These are phyloP conservation scores for Xerocomus brunneocitrinus DNA, from an alignment of 768 basidiomycete species.

Conservation along the genomic window DNA sequence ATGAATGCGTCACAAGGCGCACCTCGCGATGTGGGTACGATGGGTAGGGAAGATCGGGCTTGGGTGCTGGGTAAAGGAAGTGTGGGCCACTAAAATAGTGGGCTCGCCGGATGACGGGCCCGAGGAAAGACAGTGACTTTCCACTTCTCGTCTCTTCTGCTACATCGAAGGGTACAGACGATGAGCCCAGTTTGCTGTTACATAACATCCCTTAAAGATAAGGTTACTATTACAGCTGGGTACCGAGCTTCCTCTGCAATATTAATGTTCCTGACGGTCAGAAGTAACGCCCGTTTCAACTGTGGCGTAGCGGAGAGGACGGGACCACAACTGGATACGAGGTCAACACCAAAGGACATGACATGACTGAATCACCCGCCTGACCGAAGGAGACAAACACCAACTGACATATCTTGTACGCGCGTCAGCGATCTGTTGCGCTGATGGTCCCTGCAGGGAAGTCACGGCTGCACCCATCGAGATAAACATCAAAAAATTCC, in stretches of 20 bases:
- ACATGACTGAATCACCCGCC: no score
- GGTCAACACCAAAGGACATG: not conserved
- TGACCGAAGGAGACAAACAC: not conserved
- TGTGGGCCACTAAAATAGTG: slow-evolving; percentile 13
- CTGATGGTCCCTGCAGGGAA: slow-evolving; percentile 23
- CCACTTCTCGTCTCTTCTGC: slow-evolving; percentile 18
- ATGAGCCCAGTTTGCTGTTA: slow-evolving; percentile 14
- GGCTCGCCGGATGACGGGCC: slow-evolving; percentile 1
- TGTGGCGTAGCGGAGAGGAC: not conserved
- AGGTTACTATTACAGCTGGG: slow-evolving; percentile 20
- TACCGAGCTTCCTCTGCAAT: slow-evolving; percentile 12
- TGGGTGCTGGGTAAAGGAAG: not conserved
- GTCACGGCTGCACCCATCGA: slow-evolving; percentile 8
- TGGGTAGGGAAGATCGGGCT: not conserved
- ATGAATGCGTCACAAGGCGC: not conserved
- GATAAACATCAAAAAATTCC: slow-evolving; percentile 8
- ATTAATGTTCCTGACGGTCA: slow-evolving; percentile 12
- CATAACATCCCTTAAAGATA: slow-evolving; percentile 22
- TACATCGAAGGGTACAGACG: slow-evolving; percentile 12
- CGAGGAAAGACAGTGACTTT: slow-evolving; percentile 18
- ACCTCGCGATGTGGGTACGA: slow-evolving; percentile 3
- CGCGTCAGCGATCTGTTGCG: slow-evolving; percentile 11
- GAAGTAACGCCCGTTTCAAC: not conserved
- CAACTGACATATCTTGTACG: not conserved
- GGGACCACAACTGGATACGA: not conserved